Base-by-base conservation (phyloP, 768 basidiomycete species). In the Psilocybe cubensis region DNA sequence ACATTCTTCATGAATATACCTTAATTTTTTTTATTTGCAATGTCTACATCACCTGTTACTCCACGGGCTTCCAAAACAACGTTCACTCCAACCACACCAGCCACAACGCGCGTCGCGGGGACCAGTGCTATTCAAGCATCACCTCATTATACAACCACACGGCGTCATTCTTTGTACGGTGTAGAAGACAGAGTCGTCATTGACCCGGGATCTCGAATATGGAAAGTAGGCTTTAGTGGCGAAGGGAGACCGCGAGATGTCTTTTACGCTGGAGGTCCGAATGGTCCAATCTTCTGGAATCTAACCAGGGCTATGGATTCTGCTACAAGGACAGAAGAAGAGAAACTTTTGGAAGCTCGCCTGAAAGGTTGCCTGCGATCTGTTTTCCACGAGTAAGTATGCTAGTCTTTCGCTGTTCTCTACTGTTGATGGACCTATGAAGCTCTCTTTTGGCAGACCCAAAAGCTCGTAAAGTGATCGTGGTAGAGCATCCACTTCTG, bases 141-240 rank as follows among this genome's bases (percentile, higher is more conserved):
- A 17, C 93, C 92, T 0, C 91, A 94, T 63, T 94, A 94, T 70
- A 72, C 86, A 10, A 93, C 92, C 9, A 91, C 91, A 1, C 80
- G 94, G 44, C 80, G 94, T 53, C 96, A 98, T 70, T 96, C 95
- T 1, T 76, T 98, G 7, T 99, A 99, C 74, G 97, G 97, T 24
- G 94, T 92, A 6, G 97, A 99, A 69, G 97, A 98, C 73, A 83
- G 96, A 44, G 85, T 98, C 40, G 85, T 99, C 55, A 90, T 99
- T 61, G 97, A 99, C 71, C 89, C 95, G 21, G 97, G 97, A 18
- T 94, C 92, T 44, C 81, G 89, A 52, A 83, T 95, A 58, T 98
- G 96, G 96, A 97, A 96, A 75, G 92, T 96, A 10, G 97, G 97
- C 2, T 98, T 98, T 77, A 96, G 94, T 66, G 96, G 96, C 12